Conservation (phyloP, 140 eudicot species). For the Cichorium intybus region DNA sequence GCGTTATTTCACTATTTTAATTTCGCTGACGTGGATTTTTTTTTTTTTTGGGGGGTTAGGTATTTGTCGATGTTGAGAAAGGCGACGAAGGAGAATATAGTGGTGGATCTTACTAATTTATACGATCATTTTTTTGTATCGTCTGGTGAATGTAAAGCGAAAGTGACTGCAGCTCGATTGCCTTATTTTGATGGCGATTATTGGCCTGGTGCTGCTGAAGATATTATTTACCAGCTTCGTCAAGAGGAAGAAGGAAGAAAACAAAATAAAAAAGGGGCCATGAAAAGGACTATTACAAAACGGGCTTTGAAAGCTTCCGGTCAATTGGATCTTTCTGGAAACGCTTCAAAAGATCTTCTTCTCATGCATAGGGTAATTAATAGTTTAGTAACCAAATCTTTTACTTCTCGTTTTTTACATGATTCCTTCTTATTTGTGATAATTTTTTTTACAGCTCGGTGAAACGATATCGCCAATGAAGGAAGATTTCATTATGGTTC, state of each 20-base stretch:
- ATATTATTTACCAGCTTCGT: conserved; percentile 39
- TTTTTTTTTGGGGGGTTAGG: conserved; percentile 40
- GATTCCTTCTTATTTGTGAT: background rate
- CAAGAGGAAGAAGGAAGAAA: conserved; percentile 48
- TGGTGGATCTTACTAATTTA: conserved; percentile 51
- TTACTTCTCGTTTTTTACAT: background rate
- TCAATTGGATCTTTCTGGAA: conserved; percentile 48
- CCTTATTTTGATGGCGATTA: conserved; percentile 85
- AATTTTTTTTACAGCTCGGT: conserved; percentile 62
- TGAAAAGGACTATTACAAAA: conserved; percentile 42
- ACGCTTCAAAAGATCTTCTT: conserved; percentile 56
- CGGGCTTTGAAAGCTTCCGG: conserved; percentile 71
- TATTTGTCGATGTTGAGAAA: conserved; percentile 67
- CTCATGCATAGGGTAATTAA: conserved; percentile 62
- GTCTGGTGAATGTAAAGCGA: conserved; percentile 41
- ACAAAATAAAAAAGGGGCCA: conserved; percentile 35
- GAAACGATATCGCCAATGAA: conserved; percentile 91
- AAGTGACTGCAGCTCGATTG: conserved; percentile 68
- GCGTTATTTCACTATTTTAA: background rate
- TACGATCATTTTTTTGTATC: conserved; percentile 63
- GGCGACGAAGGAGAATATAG: conserved; percentile 53
- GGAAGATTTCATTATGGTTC: conserved; percentile 98
- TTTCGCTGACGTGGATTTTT: conserved; percentile 7
- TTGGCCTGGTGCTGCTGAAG: conserved; percentile 73
- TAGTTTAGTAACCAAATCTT: background rate